Base-by-base conservation (phyloP, 1,284 basidiomycete genomes). In the Porodaedalea pini region DNA sequence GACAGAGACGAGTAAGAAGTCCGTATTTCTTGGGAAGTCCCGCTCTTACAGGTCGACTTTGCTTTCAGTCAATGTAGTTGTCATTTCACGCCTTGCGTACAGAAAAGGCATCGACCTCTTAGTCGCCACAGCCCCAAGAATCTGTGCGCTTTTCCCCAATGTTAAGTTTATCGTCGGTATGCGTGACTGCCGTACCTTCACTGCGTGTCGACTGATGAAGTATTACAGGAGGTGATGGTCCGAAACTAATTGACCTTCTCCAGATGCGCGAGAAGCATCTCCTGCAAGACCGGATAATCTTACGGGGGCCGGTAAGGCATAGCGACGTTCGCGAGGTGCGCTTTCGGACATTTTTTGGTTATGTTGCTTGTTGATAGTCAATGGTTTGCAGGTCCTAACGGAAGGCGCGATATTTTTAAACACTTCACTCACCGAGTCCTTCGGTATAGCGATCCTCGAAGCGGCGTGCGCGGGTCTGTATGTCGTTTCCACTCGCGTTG, bases 51-150 rank as follows among this genome's bases (percentile, higher is more conserved):
- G n/a, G 17, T 7, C 29, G 19, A 21, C 51, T 44, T 48, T 36
- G 31, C 56, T 56, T 17, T 1, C 63, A 96, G 93, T 98, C 59
- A 98, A 90, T 0, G 92, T 99, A 50, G 88, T 99, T 7, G 85
- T 98, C 21, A 74, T 99, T n/a, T 93, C 94, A 7, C 85, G 97
- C n/a, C 76, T 99, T 29, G 94, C 92, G 0, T 98, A 99, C 68
- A 84, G 97, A 44, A 99, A 99, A 74, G 97, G 97, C 1, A 90
- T 99, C 58, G 97, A 99, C 68, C 81, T 99, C 2, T 82, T 99
- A 15, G 90, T 98, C 0, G 92, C 92, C 0, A 90, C 92, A 0
- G 92, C 94, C 0, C 97, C 96, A 0, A 81, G 86, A 25, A 90
- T 99, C 56, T 99, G 97, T 67, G 79, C 80, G 0, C 74, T 80